These are phyloP conservation scores for Pelargonium nanum DNA, from an alignment of 345 rosid species.

Conservation along the genomic window DNA sequence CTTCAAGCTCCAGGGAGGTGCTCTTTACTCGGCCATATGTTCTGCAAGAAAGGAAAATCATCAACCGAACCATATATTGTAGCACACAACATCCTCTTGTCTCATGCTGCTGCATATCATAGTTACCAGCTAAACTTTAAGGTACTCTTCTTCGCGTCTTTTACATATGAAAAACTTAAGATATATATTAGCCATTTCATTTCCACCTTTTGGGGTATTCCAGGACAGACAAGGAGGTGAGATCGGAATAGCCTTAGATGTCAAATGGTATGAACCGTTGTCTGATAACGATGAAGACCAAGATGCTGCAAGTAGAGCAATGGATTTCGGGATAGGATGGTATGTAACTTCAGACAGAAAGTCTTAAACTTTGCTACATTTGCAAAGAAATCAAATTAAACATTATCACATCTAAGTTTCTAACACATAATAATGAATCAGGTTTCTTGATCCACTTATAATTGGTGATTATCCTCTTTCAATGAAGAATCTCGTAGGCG, in stretches of 20 bases:
- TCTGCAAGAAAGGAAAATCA: conserved; percentile 73
- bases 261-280: conserved; percentile 77
- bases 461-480: conserved; percentile 69
- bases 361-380: neutral
- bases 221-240: conserved; percentile 64
- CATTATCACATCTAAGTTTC: neutral
- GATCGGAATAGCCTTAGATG: conserved; percentile 67
- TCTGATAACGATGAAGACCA: conserved; percentile 60
- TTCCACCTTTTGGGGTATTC: neutral
- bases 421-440: conserved; percentile 22
- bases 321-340: conserved; percentile 86
- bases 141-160: conserved; percentile 29
- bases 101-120: conserved; percentile 73
- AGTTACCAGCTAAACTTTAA: conserved; percentile 52
- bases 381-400: neutral
- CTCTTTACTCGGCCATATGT: conserved; percentile 59
- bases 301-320: conserved; percentile 72
- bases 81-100: conserved; percentile 74
- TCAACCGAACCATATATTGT: conserved; percentile 66
- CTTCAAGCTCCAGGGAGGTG: conserved; percentile 95
- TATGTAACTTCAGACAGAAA: conserved; percentile 10
- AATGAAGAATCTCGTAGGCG: conserved; percentile 56
- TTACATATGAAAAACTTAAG: neutral
- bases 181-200: neutral
- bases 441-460: conserved; percentile 87